Conservation (phyloP, 1,284 basidiomycete species). For the Tilletia indica region DNA sequence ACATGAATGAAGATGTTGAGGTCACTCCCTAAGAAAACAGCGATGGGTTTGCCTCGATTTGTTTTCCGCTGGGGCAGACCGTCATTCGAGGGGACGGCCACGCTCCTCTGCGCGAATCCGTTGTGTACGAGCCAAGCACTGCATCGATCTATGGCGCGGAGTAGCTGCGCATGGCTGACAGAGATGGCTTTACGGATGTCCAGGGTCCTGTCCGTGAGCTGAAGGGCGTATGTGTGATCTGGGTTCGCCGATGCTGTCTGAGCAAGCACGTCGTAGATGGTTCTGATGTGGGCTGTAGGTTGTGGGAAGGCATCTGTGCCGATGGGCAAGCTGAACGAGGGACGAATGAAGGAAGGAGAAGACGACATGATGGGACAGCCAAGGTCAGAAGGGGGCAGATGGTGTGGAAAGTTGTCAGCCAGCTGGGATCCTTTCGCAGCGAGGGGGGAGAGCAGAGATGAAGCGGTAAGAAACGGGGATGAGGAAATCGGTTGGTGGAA, state of each 20-base stretch:
- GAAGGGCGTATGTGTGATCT: conserved; percentile 1
- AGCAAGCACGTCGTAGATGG: conserved; percentile 14
- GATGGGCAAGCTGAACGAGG: neutral
- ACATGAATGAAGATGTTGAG: conserved; percentile 15
- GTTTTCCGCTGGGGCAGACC: neutral
- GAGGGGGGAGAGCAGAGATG: too few relatives aligned
- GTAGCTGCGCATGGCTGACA: neutral
- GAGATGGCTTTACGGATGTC: neutral
- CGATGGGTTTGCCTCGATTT: neutral
- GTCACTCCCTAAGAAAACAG: neutral
- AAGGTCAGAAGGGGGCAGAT: too few relatives aligned
- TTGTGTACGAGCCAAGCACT: neutral
- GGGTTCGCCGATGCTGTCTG: conserved; percentile 4
- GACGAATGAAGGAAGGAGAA: neutral
- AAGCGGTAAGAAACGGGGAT: too few relatives aligned
- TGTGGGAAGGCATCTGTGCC: neutral
- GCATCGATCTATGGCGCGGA: conserved; percentile 4
- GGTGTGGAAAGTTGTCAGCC: too few relatives aligned
- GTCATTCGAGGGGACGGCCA: neutral
- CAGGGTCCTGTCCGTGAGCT: neutral
- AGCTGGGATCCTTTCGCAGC: too few relatives aligned
- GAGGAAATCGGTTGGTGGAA: too few relatives aligned
- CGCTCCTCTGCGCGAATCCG: neutral
- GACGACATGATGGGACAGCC: too few relatives aligned
- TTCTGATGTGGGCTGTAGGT: neutral